These are phyloP conservation scores for Puccinia polysora DNA, from an alignment of 1,284 basidiomycete species.

Conservation along the genomic window DNA sequence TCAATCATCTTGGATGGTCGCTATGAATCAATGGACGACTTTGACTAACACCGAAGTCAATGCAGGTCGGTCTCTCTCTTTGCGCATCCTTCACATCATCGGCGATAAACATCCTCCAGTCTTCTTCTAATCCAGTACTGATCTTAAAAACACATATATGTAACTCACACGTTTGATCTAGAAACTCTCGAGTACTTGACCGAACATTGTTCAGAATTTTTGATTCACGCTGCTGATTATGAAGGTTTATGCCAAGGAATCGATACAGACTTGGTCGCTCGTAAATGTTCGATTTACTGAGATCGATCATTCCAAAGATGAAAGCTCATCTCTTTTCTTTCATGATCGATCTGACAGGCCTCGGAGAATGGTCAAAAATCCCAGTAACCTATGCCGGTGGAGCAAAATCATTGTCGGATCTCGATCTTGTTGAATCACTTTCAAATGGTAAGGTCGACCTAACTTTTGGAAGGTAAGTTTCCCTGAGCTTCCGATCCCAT, in stretches of 20 bases:
- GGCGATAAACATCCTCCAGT: too few relatives aligned
- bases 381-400: slow-evolving; percentile 97
- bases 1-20: slow-evolving; percentile 79
- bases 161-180: slow-evolving; percentile 51
- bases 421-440: slow-evolving; percentile 73
- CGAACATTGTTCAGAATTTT: slow-evolving; percentile 81
- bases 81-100: background rate
- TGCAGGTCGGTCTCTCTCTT: slow-evolving; percentile 65
- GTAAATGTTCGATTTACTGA: slow-evolving; percentile 55
- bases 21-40: slow-evolving; percentile 99
- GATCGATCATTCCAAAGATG: background rate
- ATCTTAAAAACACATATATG: slow-evolving; percentile 45
- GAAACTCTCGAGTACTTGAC: slow-evolving; percentile 68
- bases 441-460: slow-evolving; percentile 84
- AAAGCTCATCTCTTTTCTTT: slow-evolving; percentile 29
- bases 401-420: slow-evolving; percentile 79
- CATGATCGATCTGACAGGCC: slow-evolving; percentile 57
- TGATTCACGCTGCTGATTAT: slow-evolving; percentile 95
- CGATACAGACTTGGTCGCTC: slow-evolving; percentile 78
- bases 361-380: slow-evolving; percentile 85
- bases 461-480: slow-evolving; percentile 85
- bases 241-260: slow-evolving; percentile 96
- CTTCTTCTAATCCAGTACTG: slow-evolving; percentile 29
- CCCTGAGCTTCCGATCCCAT: too few relatives aligned
- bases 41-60: slow-evolving; percentile 90